Base-by-base conservation (phyloP, 2,329 filamentous ascomycete genomes). In the Rutstroemia sp. region DNA sequence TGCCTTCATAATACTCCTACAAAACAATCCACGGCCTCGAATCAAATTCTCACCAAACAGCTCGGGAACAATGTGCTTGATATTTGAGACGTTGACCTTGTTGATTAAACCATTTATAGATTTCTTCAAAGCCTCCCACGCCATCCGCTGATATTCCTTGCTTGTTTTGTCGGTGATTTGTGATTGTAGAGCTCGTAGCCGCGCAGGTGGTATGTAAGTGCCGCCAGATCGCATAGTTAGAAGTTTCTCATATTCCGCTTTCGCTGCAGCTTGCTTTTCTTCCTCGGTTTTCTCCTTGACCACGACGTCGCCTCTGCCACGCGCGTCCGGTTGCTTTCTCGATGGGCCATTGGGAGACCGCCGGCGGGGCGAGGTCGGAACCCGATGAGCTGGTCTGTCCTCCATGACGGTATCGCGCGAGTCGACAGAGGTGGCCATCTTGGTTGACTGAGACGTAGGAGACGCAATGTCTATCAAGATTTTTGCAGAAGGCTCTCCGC, bases 31-130 rank as follows among this genome's bases (percentile, higher is more conserved):
- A 58, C 94, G 82, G 6, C 94, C 94, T 57, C 94, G 86, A 42
- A 99, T 79, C 65, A 99, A 74, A 70, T 99, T 99, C 77, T 99
- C 94, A 50, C 84, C 83, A 73, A 99, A 99, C 47, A 99, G 78
- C 74, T 99, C 94, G 1, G 92, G 92, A 23, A 97, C 91, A 60
- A 99, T 96, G 69, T 88, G 82, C 73, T 99, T 97, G 79, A 99
- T 97, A 72, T 99, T 99, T 36, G 88, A 89, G 56, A 92, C 89
- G 73, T 97, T 97, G 77, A 96, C 88, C 77, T 99, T 99, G 80
- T 99, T 99, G 79, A 99, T 96, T 63, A 99, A 76, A 65, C 94
- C 94, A 70, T 99, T 97, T 74, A 99, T 96, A 49, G 89, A 94
- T 78, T 99, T 99, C 77, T 99, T 99, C 68, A 99, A 76, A 12